phyloP scores from a whole-genome alignment of 306 rosid genomes.

The Senna siamea region DNA sequence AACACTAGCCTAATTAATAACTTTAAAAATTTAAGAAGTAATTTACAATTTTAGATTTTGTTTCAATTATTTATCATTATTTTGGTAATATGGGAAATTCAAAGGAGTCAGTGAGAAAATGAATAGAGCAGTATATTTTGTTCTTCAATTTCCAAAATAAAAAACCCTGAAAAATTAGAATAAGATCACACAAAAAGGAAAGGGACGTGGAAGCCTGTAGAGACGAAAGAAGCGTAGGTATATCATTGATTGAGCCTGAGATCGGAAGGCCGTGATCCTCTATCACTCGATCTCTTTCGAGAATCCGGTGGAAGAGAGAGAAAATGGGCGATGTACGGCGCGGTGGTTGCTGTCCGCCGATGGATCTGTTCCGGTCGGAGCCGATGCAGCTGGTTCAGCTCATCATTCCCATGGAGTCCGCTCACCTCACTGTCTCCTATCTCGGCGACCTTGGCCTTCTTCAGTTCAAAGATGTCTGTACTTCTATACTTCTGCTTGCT shows the following conservation, averaged over 20 bases:
- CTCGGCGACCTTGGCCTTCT: slow-evolving; percentile 97
- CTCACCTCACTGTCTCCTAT: slow-evolving; percentile 85
- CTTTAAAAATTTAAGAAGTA: too few species aligned
- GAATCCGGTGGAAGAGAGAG: background rate
- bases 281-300: slow-evolving; percentile 20
- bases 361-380: slow-evolving; percentile 99
- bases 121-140: too few species aligned
- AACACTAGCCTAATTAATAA: too few species aligned
- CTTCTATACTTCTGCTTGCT: background rate
- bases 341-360: slow-evolving; percentile 88
- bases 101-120: too few species aligned
- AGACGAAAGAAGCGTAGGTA: slow-evolving; percentile 26
- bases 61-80: too few species aligned
- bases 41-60: too few species aligned
- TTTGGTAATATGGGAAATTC: too few species aligned
- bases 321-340: slow-evolving; percentile 63
- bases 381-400: slow-evolving; percentile 97
- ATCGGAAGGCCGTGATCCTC: slow-evolving; percentile 40
- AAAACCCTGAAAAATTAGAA: slow-evolving; percentile 1
- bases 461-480: slow-evolving; percentile 84
- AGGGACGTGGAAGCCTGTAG: slow-evolving; percentile 28
- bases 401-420: slow-evolving; percentile 94
- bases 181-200: background rate
- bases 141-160: too few species aligned
- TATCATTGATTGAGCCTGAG: slow-evolving; percentile 37